Percentiles rank a stretch among this genome's conserved stretches.
These are phyloP conservation scores for Paecilomyces dactylethromorphus DNA, from an alignment of 2,329 filamentous ascomycete genomes.

Conservation along the genomic window DNA sequence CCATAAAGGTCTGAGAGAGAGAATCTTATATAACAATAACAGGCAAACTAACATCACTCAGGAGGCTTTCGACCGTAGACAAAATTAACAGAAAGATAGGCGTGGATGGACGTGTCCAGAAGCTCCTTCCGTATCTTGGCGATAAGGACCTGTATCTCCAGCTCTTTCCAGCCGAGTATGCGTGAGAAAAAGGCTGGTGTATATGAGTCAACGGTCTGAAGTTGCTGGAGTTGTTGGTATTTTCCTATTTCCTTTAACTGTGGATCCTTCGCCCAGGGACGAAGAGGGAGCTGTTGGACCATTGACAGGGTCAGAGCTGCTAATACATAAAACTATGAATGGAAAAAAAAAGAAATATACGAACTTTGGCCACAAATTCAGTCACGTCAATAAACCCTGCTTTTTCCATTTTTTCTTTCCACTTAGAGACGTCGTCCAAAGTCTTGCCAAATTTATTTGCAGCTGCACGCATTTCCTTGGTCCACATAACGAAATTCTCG, in stretches of 20 bases:
- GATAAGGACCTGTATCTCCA: constrained; percentile 4
- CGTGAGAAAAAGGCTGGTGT: background rate
- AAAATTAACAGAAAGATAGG: background rate
- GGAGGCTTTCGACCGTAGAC: background rate
- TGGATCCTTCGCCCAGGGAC: background rate
- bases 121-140: constrained; percentile 7
- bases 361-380: constrained; percentile 10
- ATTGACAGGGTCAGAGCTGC: background rate
- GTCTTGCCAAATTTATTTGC: constrained; percentile 25
- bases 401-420: constrained; percentile 8
- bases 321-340: constrained; percentile 12
- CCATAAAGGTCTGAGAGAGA: no score
- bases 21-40: no score
- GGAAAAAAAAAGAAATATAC: constrained; percentile 6
- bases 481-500: constrained; percentile 18
- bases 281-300: background rate
- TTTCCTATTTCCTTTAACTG: background rate
- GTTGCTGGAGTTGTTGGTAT: background rate
- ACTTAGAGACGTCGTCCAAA: constrained; percentile 11
- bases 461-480: constrained; percentile 19
- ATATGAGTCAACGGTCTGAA: background rate
- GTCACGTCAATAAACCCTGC: constrained; percentile 7
- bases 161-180: background rate
- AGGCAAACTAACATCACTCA: background rate
- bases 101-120: constrained; percentile 4